These are phyloP conservation scores for Staphylotrichum tortipilum DNA, from an alignment of 495 filamentous ascomycete species.

Conservation along the genomic window DNA sequence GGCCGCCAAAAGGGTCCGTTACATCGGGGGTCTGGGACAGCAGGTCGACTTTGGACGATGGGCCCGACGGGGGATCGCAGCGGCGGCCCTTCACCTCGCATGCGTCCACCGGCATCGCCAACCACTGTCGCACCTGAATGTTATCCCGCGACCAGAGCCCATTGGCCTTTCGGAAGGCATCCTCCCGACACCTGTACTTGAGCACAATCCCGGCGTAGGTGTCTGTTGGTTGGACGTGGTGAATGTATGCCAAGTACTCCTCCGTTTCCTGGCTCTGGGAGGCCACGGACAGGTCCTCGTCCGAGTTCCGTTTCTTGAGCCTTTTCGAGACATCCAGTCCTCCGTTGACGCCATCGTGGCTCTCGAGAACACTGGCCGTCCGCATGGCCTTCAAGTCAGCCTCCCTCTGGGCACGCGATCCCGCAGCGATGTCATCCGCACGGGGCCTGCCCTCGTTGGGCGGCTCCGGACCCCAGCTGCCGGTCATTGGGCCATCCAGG, in stretches of 20 bases:
- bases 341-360: slow-evolving; percentile 41
- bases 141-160: slow-evolving; percentile 89
- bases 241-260: slow-evolving; percentile 78
- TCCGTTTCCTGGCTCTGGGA: slow-evolving; percentile 35
- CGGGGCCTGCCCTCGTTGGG: slow-evolving; percentile 27
- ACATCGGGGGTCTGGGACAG: slow-evolving; percentile 37
- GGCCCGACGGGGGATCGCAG: slow-evolving; percentile 33
- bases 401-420: slow-evolving; percentile 41
- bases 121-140: slow-evolving; percentile 69
- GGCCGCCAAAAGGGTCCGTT: slow-evolving; percentile 17
- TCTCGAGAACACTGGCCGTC: slow-evolving; percentile 44
- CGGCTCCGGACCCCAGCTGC: slow-evolving; percentile 36
- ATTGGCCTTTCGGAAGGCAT: slow-evolving; percentile 77
- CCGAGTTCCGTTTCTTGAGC: slow-evolving; percentile 48
- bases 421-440: slow-evolving; percentile 38
- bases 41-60: slow-evolving; percentile 34
- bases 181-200: slow-evolving; percentile 73
- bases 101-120: slow-evolving; percentile 82
- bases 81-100: slow-evolving; percentile 74
- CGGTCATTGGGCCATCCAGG: neutral
- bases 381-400: slow-evolving; percentile 39
- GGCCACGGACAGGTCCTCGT: slow-evolving; percentile 32
- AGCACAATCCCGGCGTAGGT: slow-evolving; percentile 86
- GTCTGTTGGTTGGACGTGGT: slow-evolving; percentile 72
- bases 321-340: slow-evolving; percentile 38